Base-by-base conservation (phyloP, 306 rosid genomes). In the Vigna angularis region DNA sequence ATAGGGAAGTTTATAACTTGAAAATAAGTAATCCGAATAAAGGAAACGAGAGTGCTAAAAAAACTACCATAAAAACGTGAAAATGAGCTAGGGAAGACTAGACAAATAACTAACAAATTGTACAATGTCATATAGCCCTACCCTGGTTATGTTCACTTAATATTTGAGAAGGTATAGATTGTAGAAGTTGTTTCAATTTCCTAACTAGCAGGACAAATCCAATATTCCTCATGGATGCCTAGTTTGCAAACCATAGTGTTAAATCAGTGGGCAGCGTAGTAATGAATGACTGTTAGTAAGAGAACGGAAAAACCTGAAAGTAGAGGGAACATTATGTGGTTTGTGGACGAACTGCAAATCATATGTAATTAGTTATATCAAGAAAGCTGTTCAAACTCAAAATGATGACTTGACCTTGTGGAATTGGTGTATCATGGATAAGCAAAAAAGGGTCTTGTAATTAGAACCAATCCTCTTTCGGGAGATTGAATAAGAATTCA, bases 401-500 rank as follows among this genome's bases (percentile, higher is more conserved):
- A 59, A 30, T 61, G 36, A 62, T 30, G 56, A 44, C 6, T 53
- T 70, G 11, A 70, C 50, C 73, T 61, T 50, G 51, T 13, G 20
- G 45, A 32, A 81, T 22, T 66, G 32, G 1, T 75, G 76, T 42
- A 59, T 36, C 18, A 56, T 68, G 40, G 55, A 58, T 81, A 48
- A 68, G 63, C 72, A 74, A 67, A 32, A 22, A 13, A 45, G 56
- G 32, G 51, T 45, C 0, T 50, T 28, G 48, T 28, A 45, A 71
- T 71, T 77, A 50, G 64, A 63, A 45, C 53, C 30, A 45, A n/a
- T 12, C 26, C 64, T 28, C 74, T 9, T 63, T 71, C 49, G 76
- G 51, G 50, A 64, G 48, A 63, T 71, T 64, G 64, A 63, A 52
- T 53, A 62, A 53, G 55, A 76, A 64, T 63, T 28, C 63, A 44